Evolutionary conservation across 2,329 filamentous ascomycete species (phyloP), one percentile per base, ranked within the genome.

Genomic region (Pseudocercospora fijiensis): DNA sequence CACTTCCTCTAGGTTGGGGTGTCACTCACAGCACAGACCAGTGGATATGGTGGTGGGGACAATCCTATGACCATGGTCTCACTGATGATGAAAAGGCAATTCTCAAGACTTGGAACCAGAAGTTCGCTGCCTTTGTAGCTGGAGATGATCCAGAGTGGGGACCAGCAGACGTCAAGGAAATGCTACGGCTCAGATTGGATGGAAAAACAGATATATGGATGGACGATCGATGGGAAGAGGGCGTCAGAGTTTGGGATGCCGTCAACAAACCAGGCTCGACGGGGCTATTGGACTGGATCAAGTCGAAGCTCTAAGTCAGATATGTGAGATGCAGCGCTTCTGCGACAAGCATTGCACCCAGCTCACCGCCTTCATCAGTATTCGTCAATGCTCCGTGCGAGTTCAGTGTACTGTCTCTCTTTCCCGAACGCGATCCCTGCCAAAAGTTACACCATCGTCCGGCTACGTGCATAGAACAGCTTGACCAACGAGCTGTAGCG

Each of bases 41-140:
- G 69, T 74, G 78, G 5, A 79, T 86, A 28, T 86, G 84, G 84
- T 83, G 85, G 62, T 86, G 80, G 79, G 84, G 84, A 0, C 79
- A 82, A 66, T 81, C 80, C 1, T 62, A 69, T 30, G 74, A 73
- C 4, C 63, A 69, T 0, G 74, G 74, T 1, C 62, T 86, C 58
- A 77, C 72, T 6, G 70, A 71, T 0, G 67, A 71, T 8, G 84
- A 86, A 72, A 83, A 83, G 70, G 56, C 57, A 5, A 62, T 81
- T 18, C 72, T 82, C 0, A 71, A 67, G 30, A 73, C 73, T 1
- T 78, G 80, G 61, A 77, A 80, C 56, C 69, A 74, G 22, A 72
- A 74, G 0, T 75, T 81, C 27, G 75, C 75, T 0, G 69, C 63
- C 6, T 83, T 82, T 65, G 66, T 83, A 5, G 72, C 71, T 2